These are phyloP conservation scores for Colletotrichum musicola DNA, from an alignment of 2,329 filamentous ascomycete genomes.

Conservation along the genomic window DNA sequence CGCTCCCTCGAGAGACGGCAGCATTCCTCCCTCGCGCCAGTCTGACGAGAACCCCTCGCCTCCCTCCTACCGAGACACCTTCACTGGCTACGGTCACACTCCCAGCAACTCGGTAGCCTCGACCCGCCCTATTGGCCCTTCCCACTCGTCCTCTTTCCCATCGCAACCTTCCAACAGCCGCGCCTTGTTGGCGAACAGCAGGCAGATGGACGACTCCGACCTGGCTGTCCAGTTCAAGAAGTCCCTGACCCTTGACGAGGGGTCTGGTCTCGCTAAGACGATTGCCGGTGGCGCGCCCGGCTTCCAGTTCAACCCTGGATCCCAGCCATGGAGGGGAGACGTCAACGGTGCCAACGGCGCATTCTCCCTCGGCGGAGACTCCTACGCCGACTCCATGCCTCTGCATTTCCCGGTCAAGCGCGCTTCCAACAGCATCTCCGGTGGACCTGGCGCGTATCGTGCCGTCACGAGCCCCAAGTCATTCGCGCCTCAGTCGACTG, in stretches of 20 bases:
- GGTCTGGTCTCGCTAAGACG: conserved; percentile 37
- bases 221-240: conserved; percentile 51
- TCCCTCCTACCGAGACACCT: conserved; percentile 50
- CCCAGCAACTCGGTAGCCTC: conserved; percentile 61
- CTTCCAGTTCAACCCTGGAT: conserved; percentile 62
- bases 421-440: conserved; percentile 55
- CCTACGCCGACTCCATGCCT: conserved; percentile 48
- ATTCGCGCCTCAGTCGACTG: conserved; percentile 47
- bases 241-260: conserved; percentile 51
- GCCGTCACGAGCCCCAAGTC: conserved; percentile 39
- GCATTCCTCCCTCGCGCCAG: conserved; percentile 68
- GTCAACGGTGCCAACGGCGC: conserved; percentile 46
- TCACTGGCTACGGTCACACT: conserved; percentile 50
- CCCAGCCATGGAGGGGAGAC: conserved; percentile 60
- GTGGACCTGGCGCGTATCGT: conserved; percentile 49
- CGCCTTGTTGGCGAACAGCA: conserved; percentile 52
- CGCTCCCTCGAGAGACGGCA: conserved; percentile 62
- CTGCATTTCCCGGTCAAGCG: conserved; percentile 45
- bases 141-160: conserved; percentile 60
- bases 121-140: conserved; percentile 56
- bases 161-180: conserved; percentile 56
- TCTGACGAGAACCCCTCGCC: conserved; percentile 53
- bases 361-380: conserved; percentile 44
- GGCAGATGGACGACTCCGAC: conserved; percentile 54
- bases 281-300: conserved; percentile 45